Conservation (phyloP, 306 rosid species). For the Myrica gale region DNA sequence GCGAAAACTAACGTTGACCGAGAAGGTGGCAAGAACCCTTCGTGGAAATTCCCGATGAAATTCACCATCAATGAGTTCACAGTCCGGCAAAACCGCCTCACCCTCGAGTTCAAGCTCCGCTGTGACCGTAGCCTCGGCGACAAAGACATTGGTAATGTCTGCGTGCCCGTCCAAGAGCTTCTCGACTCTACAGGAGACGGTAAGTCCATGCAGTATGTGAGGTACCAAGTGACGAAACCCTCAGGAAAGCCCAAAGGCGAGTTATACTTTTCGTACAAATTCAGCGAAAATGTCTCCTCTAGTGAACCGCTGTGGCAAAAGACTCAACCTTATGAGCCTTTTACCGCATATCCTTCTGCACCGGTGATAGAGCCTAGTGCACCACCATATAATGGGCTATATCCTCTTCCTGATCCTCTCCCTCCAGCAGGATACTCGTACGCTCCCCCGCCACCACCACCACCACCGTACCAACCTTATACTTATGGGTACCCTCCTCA, state of each 20-base stretch:
- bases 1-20: slow-evolving; percentile 41
- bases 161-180: slow-evolving; percentile 58
- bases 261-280: slow-evolving; percentile 47
- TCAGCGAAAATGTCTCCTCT: slow-evolving; percentile 18
- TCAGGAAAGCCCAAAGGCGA: slow-evolving; percentile 60
- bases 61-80: slow-evolving; percentile 46
- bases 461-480: not conserved
- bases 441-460: slow-evolving; percentile 21
- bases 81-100: slow-evolving; percentile 42
- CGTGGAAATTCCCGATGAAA: slow-evolving; percentile 54
- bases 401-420: slow-evolving; percentile 21
- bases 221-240: slow-evolving; percentile 55
- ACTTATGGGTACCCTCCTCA: not conserved
- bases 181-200: slow-evolving; percentile 37
- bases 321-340: slow-evolving; percentile 17
- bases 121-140: slow-evolving; percentile 52
- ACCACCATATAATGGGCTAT: slow-evolving; percentile 2
- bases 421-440: slow-evolving; percentile 24
- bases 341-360: slow-evolving; percentile 20
- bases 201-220: slow-evolving; percentile 28
- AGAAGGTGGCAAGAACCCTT: slow-evolving; percentile 49
- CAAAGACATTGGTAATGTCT: slow-evolving; percentile 52
- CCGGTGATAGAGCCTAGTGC: slow-evolving; percentile 30
- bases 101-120: slow-evolving; percentile 43
- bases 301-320: not conserved